Evolutionary conservation across 129 eudicot species (phyloP), one percentile per base, ranked within the genome.

Genomic region (Helichrysum umbraculigerum): DNA sequence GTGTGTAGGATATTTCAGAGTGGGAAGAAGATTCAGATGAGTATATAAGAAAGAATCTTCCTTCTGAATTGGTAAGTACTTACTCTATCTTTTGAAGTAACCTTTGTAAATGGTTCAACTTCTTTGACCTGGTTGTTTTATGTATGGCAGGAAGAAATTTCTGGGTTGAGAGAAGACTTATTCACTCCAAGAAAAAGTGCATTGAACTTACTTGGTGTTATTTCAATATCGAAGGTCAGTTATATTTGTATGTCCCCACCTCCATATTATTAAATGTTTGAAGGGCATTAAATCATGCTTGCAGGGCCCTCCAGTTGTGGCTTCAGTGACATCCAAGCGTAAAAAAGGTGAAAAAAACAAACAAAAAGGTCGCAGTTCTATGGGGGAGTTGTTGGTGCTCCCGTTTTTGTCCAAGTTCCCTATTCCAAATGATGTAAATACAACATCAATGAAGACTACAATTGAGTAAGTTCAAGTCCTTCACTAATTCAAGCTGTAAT

Each of bases 1-100:
- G 29, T 21, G 65, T 71, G 76, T 79, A 90, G 96, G 96, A 90
- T 83, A 78, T 75, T 52, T 62, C 81, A 32, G 96, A 90, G 87
- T 90, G 96, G 96, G 96, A 85, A 83, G 96, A 90, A 90, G 96
- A 90, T 72, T 44, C 96, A 54, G 92, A 90, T 21, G 96, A 90
- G 77, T 90, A 83, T 81, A 83, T 90, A 58, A 81, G 90, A 84
- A 90, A 87, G 80, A 87, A 85, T 76, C 88, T 90, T 50, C 92
- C 96, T 57, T 87, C 92, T 70, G 96, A 90, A 70, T 50, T 90
- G 77, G 96, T 90, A 85, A 51, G 21, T 54, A 39, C 30, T 73
- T 69, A 8, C 76, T 37, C 10, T 20, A 21, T 7, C 33, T 80
- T 29, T 29, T 30, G 14, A 4, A 25, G 54, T 61, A 58, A 41